A percentile compares a stretch with the other conserved stretches of the same genome.
Conservation (phyloP, 2,329 filamentous ascomycete genomes). For the Colletotrichum graminicola region DNA sequence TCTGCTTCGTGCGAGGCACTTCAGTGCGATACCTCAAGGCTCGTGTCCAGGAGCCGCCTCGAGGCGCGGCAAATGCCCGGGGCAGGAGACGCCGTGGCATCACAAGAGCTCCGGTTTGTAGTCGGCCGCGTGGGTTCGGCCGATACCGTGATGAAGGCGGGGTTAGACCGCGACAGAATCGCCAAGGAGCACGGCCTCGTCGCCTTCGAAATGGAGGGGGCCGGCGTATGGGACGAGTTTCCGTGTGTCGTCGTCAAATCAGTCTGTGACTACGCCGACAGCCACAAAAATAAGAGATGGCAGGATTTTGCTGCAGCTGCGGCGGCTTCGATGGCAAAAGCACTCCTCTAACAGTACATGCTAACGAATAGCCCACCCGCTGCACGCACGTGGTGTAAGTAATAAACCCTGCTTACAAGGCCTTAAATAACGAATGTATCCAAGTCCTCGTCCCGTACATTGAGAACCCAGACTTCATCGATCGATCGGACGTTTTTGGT, state of each 20-base stretch:
- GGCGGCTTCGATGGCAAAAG: neutral
- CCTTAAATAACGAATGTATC: no score
- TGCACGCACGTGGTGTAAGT: no score
- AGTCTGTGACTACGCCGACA: no score
- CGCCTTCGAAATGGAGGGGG: constrained; percentile 30
- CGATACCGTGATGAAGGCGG: constrained; percentile 51
- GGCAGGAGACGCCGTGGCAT: neutral
- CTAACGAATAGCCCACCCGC: no score
- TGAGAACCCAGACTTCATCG: no score
- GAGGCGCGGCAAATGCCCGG: neutral
- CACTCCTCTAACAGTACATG: no score
- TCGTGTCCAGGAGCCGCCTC: constrained; percentile 14
- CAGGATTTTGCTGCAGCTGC: neutral
- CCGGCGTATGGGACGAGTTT: constrained; percentile 11
- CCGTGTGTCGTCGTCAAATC: no score
- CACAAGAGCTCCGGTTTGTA: neutral
- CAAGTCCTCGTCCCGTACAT: no score
- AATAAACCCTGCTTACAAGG: no score
- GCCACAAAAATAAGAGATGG: no score
- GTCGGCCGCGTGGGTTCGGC: constrained; percentile 42
- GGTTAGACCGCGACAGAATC: neutral
- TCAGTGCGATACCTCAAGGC: neutral
- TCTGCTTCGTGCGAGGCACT: no score
- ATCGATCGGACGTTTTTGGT: no score
- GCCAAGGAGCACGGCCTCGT: neutral